Base-by-base conservation (phyloP, 2,329 filamentous ascomycete genomes). In the Aspergillus ibericus region DNA sequence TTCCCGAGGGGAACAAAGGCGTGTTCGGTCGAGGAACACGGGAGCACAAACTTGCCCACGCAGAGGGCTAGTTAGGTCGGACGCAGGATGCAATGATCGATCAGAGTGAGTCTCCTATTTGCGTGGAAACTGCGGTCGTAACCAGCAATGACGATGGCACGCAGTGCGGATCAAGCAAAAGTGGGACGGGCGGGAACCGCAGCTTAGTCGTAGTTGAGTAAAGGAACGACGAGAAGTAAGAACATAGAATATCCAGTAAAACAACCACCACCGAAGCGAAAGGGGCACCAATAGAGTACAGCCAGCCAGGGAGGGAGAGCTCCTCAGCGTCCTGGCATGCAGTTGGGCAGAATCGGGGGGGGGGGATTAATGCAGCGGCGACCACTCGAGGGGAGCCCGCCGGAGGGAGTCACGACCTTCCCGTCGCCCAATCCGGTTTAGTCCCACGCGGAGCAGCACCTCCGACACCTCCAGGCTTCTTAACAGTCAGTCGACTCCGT, bases 181-280 rank as follows among this genome's bases (percentile, higher is more conserved):
- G 64, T 66, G 57, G 64, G 61, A 65, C 59, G 63, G 60, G 60
- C 60, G 62, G 60, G 55, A 61, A 61, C 60, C 58, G 50, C 53
- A 57, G 55, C 54, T 61, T 48, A 54, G 58, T 57, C 42, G 54
- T 46, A 36, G 35, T 36, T 55, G 38, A 48, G 38, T 44, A 64
- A 66, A 66, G 58, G 65, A 65, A 62, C 50, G 63, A 63, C 65
- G 55, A 13, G 34, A 46, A 54, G 44, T 40, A 54, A 55, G 25
- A 47, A 53, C 32, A 49, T 32, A 47, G 48, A 54, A 27, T 46
- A 35, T 27, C 25, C 57, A 58, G 50, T 22, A 34, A 55, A 55
- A 20, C 13, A 22, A 56, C 34, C 52, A 50, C 53, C 58, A 60
- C 44, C 27, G 44, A 48, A 48, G 44, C 27, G 44, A 48, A 48